Evolutionary conservation across 2,329 filamentous ascomycete species (phyloP).

Genomic region (Ceratocystis papillata): DNA sequence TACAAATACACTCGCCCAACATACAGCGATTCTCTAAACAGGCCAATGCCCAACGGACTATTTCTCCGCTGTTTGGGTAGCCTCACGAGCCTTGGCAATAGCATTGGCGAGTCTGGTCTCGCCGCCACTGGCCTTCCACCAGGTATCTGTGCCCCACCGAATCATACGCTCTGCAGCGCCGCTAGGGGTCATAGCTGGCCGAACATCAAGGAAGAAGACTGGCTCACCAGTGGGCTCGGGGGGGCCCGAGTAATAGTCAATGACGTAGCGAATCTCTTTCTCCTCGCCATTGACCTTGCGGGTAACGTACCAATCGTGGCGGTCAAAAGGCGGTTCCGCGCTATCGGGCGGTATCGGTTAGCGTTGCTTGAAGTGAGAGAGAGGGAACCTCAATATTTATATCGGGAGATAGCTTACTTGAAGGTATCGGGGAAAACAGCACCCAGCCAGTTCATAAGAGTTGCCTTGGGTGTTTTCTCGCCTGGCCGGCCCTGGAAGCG

Average conservation of each 20-base stretch:
- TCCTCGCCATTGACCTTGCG: conserved; percentile 55
- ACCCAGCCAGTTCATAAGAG: conserved; percentile 69
- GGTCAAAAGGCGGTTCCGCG: conserved; percentile 80
- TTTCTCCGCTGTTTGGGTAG: conserved; percentile 1
- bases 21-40: background rate
- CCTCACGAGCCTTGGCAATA: background rate
- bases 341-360: conserved; percentile 34
- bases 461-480: conserved; percentile 84
- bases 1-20: background rate
- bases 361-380: conserved; percentile 8
- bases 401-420: conserved; percentile 42
- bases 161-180: conserved; percentile 72
- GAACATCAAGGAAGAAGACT: conserved; percentile 90
- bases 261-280: conserved; percentile 82
- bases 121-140: conserved; percentile 79
- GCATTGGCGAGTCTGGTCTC: conserved; percentile 16
- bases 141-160: conserved; percentile 84
- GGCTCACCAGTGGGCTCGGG: conserved; percentile 78
- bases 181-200: conserved; percentile 73
- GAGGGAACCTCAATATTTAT: background rate
- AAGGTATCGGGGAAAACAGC: conserved; percentile 70
- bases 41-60: background rate
- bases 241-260: conserved; percentile 86
- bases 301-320: conserved; percentile 93
- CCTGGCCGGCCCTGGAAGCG: conserved; percentile 82